These are phyloP conservation scores for Protea cynaroides DNA, from an alignment of 164 flowering plant genomes.

Conservation along the genomic window DNA sequence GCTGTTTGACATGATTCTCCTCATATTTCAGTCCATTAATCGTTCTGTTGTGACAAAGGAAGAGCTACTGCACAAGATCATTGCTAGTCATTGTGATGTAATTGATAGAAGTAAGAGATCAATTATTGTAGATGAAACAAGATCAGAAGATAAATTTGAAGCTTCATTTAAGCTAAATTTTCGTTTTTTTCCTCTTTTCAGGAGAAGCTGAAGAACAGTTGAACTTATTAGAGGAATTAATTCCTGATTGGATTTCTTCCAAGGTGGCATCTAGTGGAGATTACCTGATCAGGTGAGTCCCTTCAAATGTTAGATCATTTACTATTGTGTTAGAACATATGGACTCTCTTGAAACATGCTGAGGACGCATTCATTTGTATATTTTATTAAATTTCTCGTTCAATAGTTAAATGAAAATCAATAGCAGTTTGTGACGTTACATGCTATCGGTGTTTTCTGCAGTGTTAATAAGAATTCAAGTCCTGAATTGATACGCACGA, in stretches of 20 bases:
- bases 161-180: conserved; percentile 3
- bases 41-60: conserved; percentile 64
- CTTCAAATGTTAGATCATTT: background rate
- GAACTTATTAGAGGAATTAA: conserved; percentile 49
- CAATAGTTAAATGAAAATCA: too few relatives aligned
- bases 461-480: conserved; percentile 44
- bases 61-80: conserved; percentile 62
- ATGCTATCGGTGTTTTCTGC: conserved; percentile 17
- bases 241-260: conserved; percentile 69
- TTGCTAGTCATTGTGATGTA: conserved; percentile 39
- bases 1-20: conserved; percentile 59
- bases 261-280: conserved; percentile 51
- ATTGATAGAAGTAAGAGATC: conserved; percentile 54
- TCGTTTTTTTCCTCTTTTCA: conserved; percentile 17
- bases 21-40: conserved; percentile 51
- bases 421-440: background rate
- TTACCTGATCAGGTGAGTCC: conserved; percentile 46
- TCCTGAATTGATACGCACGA: conserved; percentile 30
- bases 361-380: background rate
- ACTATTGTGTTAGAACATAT: background rate
- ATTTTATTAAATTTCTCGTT: background rate
- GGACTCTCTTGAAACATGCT: background rate
- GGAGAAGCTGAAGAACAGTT: conserved; percentile 79
- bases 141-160: background rate
- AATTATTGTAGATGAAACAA: background rate